Percentiles rank a stretch among this genome's conserved stretches.
phyloP scores from a whole-genome alignment of 352 stramenopile species.

The Globisporangium cylindrosporum region DNA sequence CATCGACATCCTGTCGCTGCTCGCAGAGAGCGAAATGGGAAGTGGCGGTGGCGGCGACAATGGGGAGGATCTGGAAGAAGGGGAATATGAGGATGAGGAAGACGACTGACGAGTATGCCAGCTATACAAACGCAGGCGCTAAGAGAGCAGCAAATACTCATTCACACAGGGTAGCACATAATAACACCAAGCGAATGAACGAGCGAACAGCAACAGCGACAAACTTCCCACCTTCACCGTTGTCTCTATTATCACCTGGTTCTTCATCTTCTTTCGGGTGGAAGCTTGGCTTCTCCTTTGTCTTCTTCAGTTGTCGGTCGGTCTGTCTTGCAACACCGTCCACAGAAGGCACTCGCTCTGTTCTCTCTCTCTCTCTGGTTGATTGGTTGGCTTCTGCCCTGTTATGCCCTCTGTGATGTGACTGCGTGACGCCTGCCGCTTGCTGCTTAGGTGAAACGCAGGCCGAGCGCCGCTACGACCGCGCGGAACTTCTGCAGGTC shows the following conservation, averaged over 20 bases:
- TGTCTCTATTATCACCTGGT: constrained; percentile 2
- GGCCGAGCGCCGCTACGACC: constrained; percentile 70
- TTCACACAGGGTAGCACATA: neutral
- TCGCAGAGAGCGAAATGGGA: constrained; percentile 49
- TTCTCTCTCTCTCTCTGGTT: neutral
- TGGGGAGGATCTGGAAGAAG: constrained; percentile 30
- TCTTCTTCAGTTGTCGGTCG: neutral
- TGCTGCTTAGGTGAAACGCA: constrained; percentile 64
- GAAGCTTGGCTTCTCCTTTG: neutral
- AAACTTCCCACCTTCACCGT: constrained; percentile 5
- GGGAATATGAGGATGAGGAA: constrained; percentile 25
- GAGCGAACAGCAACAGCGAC: neutral
- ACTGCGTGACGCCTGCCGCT: neutral
- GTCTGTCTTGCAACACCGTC: neutral
- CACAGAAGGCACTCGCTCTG: neutral
- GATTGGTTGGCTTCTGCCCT: neutral
- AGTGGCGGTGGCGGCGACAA: neutral
- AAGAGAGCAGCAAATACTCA: neutral
- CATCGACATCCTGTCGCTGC: constrained; percentile 80
- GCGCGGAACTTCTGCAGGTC: constrained; percentile 78
- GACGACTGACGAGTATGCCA: constrained; percentile 14
- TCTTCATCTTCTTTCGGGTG: neutral
- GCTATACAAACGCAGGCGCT: neutral
- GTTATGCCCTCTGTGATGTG: neutral
- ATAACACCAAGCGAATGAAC: neutral